Conservation (phyloP, 768 basidiomycete genomes). For the Candolleomyces aberdarensis region DNA sequence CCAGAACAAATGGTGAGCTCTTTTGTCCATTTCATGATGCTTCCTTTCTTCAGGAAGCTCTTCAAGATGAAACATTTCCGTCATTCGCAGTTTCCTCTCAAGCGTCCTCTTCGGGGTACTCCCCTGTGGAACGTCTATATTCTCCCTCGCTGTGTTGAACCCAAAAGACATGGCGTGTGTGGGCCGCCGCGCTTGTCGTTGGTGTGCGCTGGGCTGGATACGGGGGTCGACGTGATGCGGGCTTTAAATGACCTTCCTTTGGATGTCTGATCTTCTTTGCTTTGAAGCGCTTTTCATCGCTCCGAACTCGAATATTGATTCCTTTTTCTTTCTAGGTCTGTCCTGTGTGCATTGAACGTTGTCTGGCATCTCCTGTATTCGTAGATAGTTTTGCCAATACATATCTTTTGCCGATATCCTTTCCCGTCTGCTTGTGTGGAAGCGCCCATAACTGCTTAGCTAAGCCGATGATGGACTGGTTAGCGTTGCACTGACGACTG, state of each 20-base stretch:
- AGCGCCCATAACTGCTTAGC: background rate
- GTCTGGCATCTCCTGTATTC: background rate
- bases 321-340: background rate
- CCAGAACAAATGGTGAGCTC: background rate
- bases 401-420: background rate
- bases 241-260: slow-evolving; percentile 75
- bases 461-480: background rate
- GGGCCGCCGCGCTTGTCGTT: slow-evolving; percentile 47
- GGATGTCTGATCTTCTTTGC: slow-evolving; percentile 71
- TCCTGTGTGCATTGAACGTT: background rate
- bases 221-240: slow-evolving; percentile 73
- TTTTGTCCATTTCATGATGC: background rate
- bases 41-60: background rate
- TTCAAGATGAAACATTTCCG: slow-evolving; percentile 55
- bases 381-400: background rate
- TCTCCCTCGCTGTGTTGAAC: slow-evolving; percentile 72
- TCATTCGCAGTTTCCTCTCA: slow-evolving; percentile 89
- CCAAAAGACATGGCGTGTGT: slow-evolving; percentile 55
- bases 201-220: slow-evolving; percentile 70
- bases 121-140: slow-evolving; percentile 65
- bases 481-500: slow-evolving; percentile 1
- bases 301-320: background rate
- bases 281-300: background rate
- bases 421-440: background rate
- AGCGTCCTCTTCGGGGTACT: slow-evolving; percentile 71